Evolutionary conservation across 306 rosid genomes (phyloP), one percentile per base, ranked within the genome.

Genomic region (Cyclanthera cordifolia): DNA sequence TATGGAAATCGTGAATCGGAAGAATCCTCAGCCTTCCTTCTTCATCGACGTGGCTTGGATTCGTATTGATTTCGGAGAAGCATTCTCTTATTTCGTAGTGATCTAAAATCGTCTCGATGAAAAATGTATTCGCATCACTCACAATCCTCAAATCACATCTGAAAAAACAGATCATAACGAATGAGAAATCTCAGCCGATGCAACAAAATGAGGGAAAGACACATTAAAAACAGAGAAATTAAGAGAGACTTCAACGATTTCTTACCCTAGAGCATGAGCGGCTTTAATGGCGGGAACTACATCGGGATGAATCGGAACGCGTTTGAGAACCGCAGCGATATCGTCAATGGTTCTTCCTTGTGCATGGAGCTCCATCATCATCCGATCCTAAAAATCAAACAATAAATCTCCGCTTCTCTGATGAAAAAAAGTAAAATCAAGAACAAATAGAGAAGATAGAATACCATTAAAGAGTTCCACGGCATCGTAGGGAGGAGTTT

Each of bases 331-430:
- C 16, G 71, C 79, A 2, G 20, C 75, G 69, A 83, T 76, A 1
- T 89, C 91, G 20, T 82, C 71, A 28, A 80, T 80, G 46, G 95
- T 83, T 75, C 51, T 76, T 8, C 89, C 94, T 74, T 55, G 59
- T 39, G 74, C 69, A 79, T 83, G 85, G 73, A 89, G 67, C 83
- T 87, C 96, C 78, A 67, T 68, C 96, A 87, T 87, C 87, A 87
- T 85, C 79, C 65, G 78, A 54, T 91, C 96, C 96, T 91, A 64
- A 24, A 24, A 70, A n/a, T 9, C 24, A n/a, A 1, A 30, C 0
- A 3, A 28, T 16, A 9, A 59, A 59, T 32, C 16, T 59, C 67
- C 4, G 12, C 0, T 32, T 8, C 16, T 15, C 23, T n/a, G 30
- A 1, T 2, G 41, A n/a, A 57, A 28, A 28, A 30, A 6, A 59